phyloP scores from a whole-genome alignment of 441 rosid species.

The Manihot esculenta region DNA sequence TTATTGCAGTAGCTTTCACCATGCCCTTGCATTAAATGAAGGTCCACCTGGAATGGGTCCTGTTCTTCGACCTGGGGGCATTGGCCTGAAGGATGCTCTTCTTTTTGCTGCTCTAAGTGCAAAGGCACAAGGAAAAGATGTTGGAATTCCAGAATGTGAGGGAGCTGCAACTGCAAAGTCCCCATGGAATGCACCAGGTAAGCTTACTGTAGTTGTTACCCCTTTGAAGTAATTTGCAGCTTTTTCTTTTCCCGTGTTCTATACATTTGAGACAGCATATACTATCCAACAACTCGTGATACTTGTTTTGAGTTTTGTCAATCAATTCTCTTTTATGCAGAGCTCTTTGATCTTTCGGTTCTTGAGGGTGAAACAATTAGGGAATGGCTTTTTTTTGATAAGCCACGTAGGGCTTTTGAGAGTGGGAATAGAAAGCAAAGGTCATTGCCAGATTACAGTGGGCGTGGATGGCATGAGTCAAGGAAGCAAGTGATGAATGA shows the following conservation, averaged over 20 bases:
- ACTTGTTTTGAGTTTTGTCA: constrained; percentile 4
- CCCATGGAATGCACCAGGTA: constrained; percentile 99
- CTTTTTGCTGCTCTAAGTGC: constrained; percentile 90
- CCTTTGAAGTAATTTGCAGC: constrained; percentile 11
- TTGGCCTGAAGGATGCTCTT: constrained; percentile 82
- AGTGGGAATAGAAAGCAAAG: constrained; percentile 99
- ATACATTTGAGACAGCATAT: constrained; percentile 9
- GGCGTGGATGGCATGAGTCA: constrained; percentile 99
- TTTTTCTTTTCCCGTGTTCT: background rate
- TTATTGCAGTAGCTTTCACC: constrained; percentile 95
- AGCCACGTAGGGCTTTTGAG: constrained; percentile 98
- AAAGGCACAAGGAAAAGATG: constrained; percentile 86
- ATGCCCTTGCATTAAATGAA: constrained; percentile 77
- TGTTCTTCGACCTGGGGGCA: constrained; percentile 90
- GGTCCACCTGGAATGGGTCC: constrained; percentile 98
- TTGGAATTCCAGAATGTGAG: constrained; percentile 94
- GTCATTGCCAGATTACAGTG: constrained; percentile 91
- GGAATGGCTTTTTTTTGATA: constrained; percentile 99
- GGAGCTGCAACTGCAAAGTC: constrained; percentile 99
- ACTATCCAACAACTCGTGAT: background rate
- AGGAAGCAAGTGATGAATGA: constrained; percentile 97
- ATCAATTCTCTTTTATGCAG: constrained; percentile 43
- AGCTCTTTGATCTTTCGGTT: constrained; percentile 89
- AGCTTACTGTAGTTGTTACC: constrained; percentile 14
- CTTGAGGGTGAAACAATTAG: constrained; percentile 89